Percentiles rank a stretch among this genome's conserved stretches.
phyloP scores from a whole-genome alignment of 1,284 basidiomycete species.

The Stygiomarasmius scandens region DNA sequence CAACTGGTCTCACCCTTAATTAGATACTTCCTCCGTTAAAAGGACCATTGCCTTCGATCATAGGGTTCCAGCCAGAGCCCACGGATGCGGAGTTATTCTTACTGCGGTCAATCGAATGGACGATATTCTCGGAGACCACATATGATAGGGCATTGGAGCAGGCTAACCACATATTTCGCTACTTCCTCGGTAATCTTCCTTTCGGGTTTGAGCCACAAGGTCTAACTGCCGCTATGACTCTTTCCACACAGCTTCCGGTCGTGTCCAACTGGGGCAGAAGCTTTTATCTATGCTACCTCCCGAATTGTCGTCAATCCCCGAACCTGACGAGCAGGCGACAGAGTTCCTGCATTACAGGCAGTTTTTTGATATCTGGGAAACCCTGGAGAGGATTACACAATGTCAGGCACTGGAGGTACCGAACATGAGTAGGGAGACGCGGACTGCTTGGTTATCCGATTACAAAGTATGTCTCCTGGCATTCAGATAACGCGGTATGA shows the following conservation, averaged over 20 bases:
- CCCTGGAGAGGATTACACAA: slow-evolving; percentile 58
- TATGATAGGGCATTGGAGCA: slow-evolving; percentile 81
- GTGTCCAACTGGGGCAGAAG: slow-evolving; percentile 70
- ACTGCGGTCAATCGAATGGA: slow-evolving; percentile 93
- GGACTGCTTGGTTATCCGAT: slow-evolving; percentile 61
- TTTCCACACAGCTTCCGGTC: slow-evolving; percentile 60
- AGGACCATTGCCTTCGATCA: slow-evolving; percentile 66
- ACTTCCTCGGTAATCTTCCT: slow-evolving; percentile 73
- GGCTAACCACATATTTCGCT: slow-evolving; percentile 83
- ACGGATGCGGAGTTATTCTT: slow-evolving; percentile 68
- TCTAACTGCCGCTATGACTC: too few species aligned
- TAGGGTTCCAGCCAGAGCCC: slow-evolving; percentile 50
- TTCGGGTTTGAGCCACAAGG: background rate
- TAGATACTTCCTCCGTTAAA: slow-evolving; percentile 57
- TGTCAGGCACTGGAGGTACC: slow-evolving; percentile 55
- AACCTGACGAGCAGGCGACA: slow-evolving; percentile 64
- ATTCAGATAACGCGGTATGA: background rate
- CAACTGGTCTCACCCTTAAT: slow-evolving; percentile 6
- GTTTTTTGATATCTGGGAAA: slow-evolving; percentile 73
- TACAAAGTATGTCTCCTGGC: slow-evolving; percentile 50
- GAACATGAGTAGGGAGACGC: slow-evolving; percentile 59
- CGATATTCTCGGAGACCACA: slow-evolving; percentile 77
- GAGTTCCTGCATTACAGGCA: slow-evolving; percentile 77
- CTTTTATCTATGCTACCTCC: slow-evolving; percentile 69
- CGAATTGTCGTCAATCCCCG: slow-evolving; percentile 59